These are phyloP conservation scores for Prunus yedoensis DNA, from an alignment of 331 rosid species.

Conservation along the genomic window DNA sequence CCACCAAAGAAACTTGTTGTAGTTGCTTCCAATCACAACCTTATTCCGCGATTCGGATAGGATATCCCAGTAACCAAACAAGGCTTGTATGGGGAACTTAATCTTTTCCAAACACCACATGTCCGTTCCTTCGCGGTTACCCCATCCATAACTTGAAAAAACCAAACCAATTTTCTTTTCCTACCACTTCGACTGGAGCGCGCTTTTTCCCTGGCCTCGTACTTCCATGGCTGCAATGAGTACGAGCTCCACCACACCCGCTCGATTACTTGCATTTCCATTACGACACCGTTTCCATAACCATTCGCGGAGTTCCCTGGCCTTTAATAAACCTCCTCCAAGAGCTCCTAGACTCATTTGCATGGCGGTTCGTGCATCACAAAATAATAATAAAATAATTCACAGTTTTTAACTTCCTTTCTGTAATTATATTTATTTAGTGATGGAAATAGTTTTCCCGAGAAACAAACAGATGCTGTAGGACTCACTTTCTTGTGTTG, in stretches of 20 bases:
- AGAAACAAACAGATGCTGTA: not conserved
- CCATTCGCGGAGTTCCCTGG: slow-evolving; percentile 30
- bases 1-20: too few species aligned
- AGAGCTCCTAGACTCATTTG: slow-evolving; percentile 54
- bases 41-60: not conserved
- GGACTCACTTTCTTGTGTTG: not conserved
- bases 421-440: not conserved
- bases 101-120: slow-evolving; percentile 14
- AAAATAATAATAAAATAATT: not conserved
- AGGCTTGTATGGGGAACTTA: not conserved
- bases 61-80: slow-evolving; percentile 19
- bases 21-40: not conserved
- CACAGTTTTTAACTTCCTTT: not conserved
- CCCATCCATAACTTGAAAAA: too few species aligned
- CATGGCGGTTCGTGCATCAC: slow-evolving; percentile 73
- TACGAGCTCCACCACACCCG: slow-evolving; percentile 30
- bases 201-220: not conserved
- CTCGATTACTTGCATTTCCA: slow-evolving; percentile 40
- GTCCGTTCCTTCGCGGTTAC: too few species aligned
- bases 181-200: not conserved
- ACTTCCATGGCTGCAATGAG: slow-evolving; percentile 35
- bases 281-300: slow-evolving; percentile 29
- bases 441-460: not conserved
- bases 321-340: slow-evolving; percentile 27
- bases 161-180: not conserved